Evolutionary conservation across 768 basidiomycete genomes (phyloP), one percentile per base, ranked within the genome.

Genomic region (Hygrocybe coccinea): DNA sequence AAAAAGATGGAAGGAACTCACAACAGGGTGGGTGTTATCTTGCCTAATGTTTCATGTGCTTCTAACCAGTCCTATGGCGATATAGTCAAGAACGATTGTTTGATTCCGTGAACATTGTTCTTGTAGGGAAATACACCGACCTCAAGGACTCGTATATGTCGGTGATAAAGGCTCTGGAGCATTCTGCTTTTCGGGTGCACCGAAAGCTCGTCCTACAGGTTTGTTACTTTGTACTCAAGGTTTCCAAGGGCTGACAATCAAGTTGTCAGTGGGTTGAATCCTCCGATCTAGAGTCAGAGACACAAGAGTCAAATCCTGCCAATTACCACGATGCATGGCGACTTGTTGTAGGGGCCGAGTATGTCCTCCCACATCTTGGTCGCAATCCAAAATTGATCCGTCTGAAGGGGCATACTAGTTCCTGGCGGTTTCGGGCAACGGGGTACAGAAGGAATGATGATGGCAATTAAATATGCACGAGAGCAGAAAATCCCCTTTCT

Each of bases 81-180:
- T 56, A 33, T 60, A 97, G 95, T n/a, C 91, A 95, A 71, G 95
- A 97, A 68, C 84, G 94, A 38, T 76, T 93, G 5, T 95, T 87
- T 67, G 95, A 98, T 63, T 80, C 81, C 8, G 93, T 97, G 44
- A 83, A 82, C 44, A 89, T 99, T 59, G 92, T 87, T 19, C 78
- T 99, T 50, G 95, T 99, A 14, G 95, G 95, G 44, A 99, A 99
- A 73, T 99, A 99, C 76, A 97, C 94, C 11, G 86, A 92, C 60
- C 77, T 98, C 46, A 91, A 93, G 71, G 95, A 99, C 71, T 97
- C 95, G 24, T 99, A 99, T 69, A 98, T 97, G 91, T 93, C 90
- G 25, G 95, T 99, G 54, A 86, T 85, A 65, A 99, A 99, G 77
- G 84, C 97, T 19, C 78, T 99, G 35, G 95, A 99, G 71, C 95